Base-by-base conservation (phyloP, 2,329 filamentous ascomycete genomes). In the Trichoderma citrinoviride region DNA sequence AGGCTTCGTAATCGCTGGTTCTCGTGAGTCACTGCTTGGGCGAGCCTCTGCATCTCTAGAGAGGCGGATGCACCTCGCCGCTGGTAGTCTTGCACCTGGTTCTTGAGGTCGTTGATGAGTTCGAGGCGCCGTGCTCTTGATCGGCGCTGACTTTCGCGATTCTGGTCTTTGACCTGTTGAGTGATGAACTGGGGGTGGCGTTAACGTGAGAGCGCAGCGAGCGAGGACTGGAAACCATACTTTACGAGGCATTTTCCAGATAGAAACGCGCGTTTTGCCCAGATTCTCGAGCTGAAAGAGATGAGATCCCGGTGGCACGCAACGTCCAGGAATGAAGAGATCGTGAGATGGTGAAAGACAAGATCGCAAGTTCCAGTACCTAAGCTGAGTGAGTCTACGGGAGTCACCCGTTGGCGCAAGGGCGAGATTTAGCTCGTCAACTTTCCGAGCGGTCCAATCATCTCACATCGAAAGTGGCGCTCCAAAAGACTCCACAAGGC, bases 101-200 rank as follows among this genome's bases (percentile, higher is more conserved):
- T 46, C 37, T 63, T 54, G 25, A 67, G 66, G 21, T 67, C 66
- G 19, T 61, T 49, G 3, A 67, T 43, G 21, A 67, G 29, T 21
- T 67, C 63, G 21, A 40, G 29, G 21, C 64, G 64, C 5, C 66
- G 52, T 1, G 66, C 66, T 14, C 66, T 47, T 3, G 66, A 67
- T n/a, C 64, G 58, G 12, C 66, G 49, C 15, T 67, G 66, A n/a
- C 53, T 55, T 21, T 67, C 64, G 8, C 66, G 66, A 43, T 67
- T 66, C 43, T 67, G 65, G 37, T 50, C 50, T 15, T 60, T 60
- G 14, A 50, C 64, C 44, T 61, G 52, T 49, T 43, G 41, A 1
- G 64, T 65, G 1, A 62, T 47, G 23, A 61, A 27, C 64, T 65
- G 15, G 2, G 43, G 4, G 40, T 12, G 2, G 5, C 41, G 40